phyloP scores from a whole-genome alignment of 306 rosid genomes.

The Cicer chorassanicum region DNA sequence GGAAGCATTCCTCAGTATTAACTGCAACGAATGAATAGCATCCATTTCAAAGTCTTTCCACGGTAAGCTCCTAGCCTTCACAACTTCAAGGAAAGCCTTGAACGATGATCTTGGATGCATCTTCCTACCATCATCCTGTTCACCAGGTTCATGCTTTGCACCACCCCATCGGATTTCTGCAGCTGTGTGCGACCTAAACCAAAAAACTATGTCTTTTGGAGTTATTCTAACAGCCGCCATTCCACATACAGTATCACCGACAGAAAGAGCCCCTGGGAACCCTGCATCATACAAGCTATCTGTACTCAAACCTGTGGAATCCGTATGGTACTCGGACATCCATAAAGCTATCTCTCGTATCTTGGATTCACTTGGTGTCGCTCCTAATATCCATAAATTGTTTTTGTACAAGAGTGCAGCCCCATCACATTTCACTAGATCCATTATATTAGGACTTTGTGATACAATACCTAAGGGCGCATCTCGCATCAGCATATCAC shows the following conservation, averaged over 20 bases:
- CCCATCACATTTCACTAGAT: slow-evolving; percentile 94
- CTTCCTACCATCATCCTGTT: slow-evolving; percentile 73
- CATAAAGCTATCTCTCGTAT: slow-evolving; percentile 73
- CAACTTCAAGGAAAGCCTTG: slow-evolving; percentile 97
- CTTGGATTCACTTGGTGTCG: slow-evolving; percentile 74
- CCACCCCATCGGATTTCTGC: slow-evolving; percentile 96
- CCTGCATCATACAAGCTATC: slow-evolving; percentile 96
- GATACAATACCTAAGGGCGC: slow-evolving; percentile 90
- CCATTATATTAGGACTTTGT: slow-evolving; percentile 92
- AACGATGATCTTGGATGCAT: slow-evolving; percentile 99
- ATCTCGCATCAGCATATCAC: slow-evolving; percentile 96
- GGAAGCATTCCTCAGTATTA: slow-evolving; percentile 83
- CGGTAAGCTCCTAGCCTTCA: slow-evolving; percentile 74
- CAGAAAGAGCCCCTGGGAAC: slow-evolving; percentile 69
- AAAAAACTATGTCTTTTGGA: slow-evolving; percentile 71
- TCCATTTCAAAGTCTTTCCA: slow-evolving; percentile 99
- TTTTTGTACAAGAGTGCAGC: slow-evolving; percentile 78
- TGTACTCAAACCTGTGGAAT: slow-evolving; percentile 95
- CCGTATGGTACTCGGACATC: slow-evolving; percentile 76
- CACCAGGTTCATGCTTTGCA: slow-evolving; percentile 87
- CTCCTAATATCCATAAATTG: slow-evolving; percentile 82
- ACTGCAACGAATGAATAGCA: slow-evolving; percentile 96
- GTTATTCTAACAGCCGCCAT: slow-evolving; percentile 93
- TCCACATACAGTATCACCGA: slow-evolving; percentile 81
- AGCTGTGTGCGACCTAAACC: slow-evolving; percentile 91